Evolutionary conservation across 495 filamentous ascomycete genomes (phyloP).

Genomic region (Jackrogersella multiformis): DNA sequence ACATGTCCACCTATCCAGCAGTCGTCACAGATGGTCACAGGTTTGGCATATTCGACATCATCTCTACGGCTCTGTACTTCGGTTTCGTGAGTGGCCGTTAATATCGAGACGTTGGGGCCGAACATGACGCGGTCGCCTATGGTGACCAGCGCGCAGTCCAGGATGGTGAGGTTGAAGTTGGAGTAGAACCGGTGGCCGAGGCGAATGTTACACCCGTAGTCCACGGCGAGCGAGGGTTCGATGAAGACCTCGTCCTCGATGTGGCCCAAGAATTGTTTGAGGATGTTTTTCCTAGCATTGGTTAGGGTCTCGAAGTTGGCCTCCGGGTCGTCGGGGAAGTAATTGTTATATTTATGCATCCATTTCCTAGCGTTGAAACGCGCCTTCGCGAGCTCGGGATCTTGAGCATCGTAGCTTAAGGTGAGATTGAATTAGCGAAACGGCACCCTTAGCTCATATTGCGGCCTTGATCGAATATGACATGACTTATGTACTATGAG

Average conservation of each 20-base stretch:
- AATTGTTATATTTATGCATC: constrained; percentile 59
- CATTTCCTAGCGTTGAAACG: constrained; percentile 60
- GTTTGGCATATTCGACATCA: constrained; percentile 79
- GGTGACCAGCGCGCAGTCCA: constrained; percentile 81
- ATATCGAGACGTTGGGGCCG: constrained; percentile 81
- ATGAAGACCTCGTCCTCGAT: constrained; percentile 57
- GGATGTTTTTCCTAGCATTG: constrained; percentile 47
- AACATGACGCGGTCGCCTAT: constrained; percentile 83
- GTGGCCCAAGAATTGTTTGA: constrained; percentile 55
- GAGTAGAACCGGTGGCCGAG: constrained; percentile 70
- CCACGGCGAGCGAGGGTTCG: constrained; percentile 62
- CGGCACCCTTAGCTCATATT: background rate
- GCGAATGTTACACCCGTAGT: constrained; percentile 65
- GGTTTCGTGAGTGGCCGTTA: constrained; percentile 76
- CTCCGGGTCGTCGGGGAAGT: constrained; percentile 55
- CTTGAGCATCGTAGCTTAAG: constrained; percentile 54
- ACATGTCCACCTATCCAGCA: constrained; percentile 90
- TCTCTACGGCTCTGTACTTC: constrained; percentile 77
- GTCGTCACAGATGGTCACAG: constrained; percentile 83
- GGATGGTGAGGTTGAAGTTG: constrained; percentile 77
- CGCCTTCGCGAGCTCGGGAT: constrained; percentile 51
- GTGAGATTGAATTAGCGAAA: background rate
- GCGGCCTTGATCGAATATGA: background rate
- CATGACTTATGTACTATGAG: background rate
- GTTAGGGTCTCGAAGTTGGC: constrained; percentile 49